Evolutionary conservation across 495 filamentous ascomycete genomes (phyloP).

Genomic region (Pyrenula aspistea): DNA sequence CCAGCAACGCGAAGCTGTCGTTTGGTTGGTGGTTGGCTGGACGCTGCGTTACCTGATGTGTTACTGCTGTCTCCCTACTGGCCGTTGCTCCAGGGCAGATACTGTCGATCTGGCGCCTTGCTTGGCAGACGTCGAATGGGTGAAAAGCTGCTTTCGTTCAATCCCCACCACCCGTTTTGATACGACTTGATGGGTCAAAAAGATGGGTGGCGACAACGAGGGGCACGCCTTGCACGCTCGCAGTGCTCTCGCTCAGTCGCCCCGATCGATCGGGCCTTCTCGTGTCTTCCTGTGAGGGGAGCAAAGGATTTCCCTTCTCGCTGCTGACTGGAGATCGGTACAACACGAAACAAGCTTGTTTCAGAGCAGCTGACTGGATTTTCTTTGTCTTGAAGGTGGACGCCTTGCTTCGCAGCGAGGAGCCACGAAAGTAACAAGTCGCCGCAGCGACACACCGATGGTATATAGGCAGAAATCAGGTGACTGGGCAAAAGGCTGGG

Average conservation of each 20-base stretch:
- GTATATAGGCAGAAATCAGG: background rate
- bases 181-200: no score
- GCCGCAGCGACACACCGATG: background rate
- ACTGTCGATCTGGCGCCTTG: background rate
- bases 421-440: background rate
- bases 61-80: background rate
- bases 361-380: background rate
- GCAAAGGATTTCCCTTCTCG: background rate
- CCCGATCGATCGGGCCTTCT: background rate
- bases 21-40: background rate
- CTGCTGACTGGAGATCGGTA: background rate
- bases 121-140: background rate
- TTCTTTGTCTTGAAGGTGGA: background rate
- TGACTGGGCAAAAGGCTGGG: no score
- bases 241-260: background rate
- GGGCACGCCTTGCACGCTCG: no score
- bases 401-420: background rate
- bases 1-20: background rate
- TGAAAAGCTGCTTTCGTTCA: background rate
- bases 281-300: background rate
- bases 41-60: background rate
- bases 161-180: background rate
- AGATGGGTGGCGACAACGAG: no score
- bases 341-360: background rate
- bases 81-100: background rate